phyloP scores from a whole-genome alignment of 805 yeast species.

The Komagataella mondaviorum region DNA sequence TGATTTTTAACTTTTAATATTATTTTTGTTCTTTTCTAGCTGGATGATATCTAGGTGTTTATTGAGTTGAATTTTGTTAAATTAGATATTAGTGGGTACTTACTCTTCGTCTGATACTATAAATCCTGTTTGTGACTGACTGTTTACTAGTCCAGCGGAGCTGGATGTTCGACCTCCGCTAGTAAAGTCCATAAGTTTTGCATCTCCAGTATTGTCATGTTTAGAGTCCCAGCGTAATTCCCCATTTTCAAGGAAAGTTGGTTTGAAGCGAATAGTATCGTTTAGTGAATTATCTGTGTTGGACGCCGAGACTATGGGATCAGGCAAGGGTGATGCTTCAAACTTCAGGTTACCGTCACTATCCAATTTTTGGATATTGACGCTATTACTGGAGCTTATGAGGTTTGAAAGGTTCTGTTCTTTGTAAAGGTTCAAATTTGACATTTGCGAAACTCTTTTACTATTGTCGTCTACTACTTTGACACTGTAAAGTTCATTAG shows the following conservation, averaged over 20 bases:
- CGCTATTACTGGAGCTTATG: conserved; percentile 8
- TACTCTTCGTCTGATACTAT: neutral
- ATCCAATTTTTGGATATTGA: conserved; percentile 28
- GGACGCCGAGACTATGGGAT: neutral
- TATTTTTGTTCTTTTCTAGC: neutral
- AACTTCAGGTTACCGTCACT: conserved; percentile 25
- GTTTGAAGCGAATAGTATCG: neutral
- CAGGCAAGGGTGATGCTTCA: neutral
- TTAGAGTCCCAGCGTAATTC: neutral
- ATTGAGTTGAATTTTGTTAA: neutral
- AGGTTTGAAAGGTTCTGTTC: conserved; percentile 9
- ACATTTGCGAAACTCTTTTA: conserved; percentile 21
- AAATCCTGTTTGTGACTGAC: neutral
- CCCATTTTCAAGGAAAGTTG: neutral
- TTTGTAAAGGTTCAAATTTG: conserved; percentile 14
- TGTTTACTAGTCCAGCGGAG: neutral
- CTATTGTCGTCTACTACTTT: conserved; percentile 53
- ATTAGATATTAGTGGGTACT: neutral
- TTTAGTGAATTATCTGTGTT: neutral
- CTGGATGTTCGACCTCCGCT: conserved; percentile 18
- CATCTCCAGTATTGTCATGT: conserved; percentile 9
- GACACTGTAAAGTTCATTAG: conserved; percentile 71
- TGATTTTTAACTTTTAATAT: neutral
- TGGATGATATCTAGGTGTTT: neutral
- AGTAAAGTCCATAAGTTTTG: conserved; percentile 21